Conservation (phyloP, 2,329 filamentous ascomycete genomes). For the Fusarium sp. region DNA sequence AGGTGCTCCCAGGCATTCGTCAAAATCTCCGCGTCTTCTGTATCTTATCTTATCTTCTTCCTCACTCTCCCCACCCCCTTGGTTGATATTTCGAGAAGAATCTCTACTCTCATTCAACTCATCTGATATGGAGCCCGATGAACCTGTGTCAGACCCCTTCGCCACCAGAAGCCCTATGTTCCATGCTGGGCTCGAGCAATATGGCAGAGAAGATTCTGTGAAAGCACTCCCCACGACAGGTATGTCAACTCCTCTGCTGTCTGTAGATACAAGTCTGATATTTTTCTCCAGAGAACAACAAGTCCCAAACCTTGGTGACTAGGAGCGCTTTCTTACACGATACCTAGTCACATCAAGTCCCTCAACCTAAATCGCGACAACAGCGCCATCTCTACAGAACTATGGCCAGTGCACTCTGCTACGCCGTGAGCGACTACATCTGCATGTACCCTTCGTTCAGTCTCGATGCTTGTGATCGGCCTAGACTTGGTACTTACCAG, state of each 20-base stretch:
- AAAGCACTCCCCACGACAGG: too few species aligned
- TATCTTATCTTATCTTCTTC: neutral
- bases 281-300: neutral
- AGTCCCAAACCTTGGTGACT: neutral
- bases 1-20: neutral
- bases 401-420: too few species aligned
- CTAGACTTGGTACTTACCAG: neutral
- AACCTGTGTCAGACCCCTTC: too few species aligned
- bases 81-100: neutral
- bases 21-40: neutral
- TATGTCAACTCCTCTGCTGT: too few species aligned
- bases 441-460: neutral
- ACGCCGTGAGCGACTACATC: too few species aligned
- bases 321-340: too few species aligned
- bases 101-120: neutral
- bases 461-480: neutral
- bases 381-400: too few species aligned
- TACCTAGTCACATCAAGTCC: too few species aligned
- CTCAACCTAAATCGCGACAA: too few species aligned
- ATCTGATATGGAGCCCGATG: neutral
- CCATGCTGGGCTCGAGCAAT: too few species aligned
- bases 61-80: neutral
- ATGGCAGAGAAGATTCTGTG: too few species aligned
- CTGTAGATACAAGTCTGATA: neutral
- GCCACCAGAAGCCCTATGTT: too few species aligned